Evolutionary conservation across 2,329 filamentous ascomycete genomes (phyloP), one percentile per base, ranked within the genome.

Genomic region (Alternaria infectoria): DNA sequence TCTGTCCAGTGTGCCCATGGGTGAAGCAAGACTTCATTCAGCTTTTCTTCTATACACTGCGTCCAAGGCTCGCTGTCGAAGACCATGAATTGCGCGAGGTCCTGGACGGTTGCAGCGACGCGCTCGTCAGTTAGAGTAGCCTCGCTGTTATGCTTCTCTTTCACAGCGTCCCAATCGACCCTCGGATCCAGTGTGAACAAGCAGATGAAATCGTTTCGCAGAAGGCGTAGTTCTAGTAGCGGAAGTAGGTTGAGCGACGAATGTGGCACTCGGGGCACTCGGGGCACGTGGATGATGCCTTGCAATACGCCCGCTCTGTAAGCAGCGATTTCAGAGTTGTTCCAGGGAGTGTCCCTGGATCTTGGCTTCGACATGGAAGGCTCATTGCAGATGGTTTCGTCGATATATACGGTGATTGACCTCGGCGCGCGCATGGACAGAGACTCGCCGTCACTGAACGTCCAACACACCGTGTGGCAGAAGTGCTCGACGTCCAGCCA

Each of bases 221-320:
- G 21, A 1, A 46, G 13, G 2, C 21, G 21, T 2, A 25, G 0
- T 8, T 13, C 0, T 2, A 46, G 19, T 23, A 46, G 19, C 19
- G 44, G 44, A 9, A 46, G 44, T 1, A 46, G 12, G 13, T 46
- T 46, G 44, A 23, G 44, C 21, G 44, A 46, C 12, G 44, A 2
- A 23, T 46, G 44, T 23, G 2, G 44, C 4, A 23, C 12, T 23
- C 12, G 21, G 12, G 2, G 44, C 19, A 3, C 2, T 15, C 12
- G 44, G 12, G 2, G 19, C 12, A 23, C 19, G 2, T 10, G 17
- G 44, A 46, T 1, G 3, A 46, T 23, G 19, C 19, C 12, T 10
- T 40, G 7, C 32, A 2, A 36, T n/a, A 36, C 15, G 7, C 0
- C 15, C 32, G 7, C 32, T 3, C 0, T 10, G 0, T 36, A 2